Evolutionary conservation across 1,284 basidiomycete genomes (phyloP).

Genomic region (Phenoliferia sp.): DNA sequence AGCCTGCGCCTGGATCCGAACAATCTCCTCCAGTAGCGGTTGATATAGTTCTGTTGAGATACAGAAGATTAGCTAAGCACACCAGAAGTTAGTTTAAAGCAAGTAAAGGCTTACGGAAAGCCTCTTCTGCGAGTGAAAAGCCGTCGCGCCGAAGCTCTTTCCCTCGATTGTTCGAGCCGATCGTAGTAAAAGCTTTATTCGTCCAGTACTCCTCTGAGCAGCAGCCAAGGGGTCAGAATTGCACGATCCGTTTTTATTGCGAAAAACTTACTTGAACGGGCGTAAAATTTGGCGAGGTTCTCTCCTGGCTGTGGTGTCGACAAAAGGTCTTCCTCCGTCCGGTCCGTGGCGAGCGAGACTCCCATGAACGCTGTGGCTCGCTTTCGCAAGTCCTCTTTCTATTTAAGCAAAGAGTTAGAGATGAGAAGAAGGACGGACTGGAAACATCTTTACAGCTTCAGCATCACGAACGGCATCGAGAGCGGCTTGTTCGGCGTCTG

Average conservation of each 20-base stretch:
- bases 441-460: neutral
- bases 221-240: neutral
- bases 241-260: neutral
- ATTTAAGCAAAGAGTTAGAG: neutral
- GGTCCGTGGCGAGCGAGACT: constrained; percentile 56
- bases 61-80: constrained; percentile 10
- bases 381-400: constrained; percentile 50
- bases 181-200: constrained; percentile 57
- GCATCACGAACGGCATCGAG: constrained; percentile 28
- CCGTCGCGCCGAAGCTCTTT: constrained; percentile 75
- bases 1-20: constrained; percentile 75
- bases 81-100: neutral
- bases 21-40: constrained; percentile 72
- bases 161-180: constrained; percentile 60
- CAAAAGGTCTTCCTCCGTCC: constrained; percentile 62
- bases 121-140: constrained; percentile 64
- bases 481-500: constrained; percentile 35
- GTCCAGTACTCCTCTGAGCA: constrained; percentile 71
- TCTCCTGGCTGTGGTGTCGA: constrained; percentile 87
- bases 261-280: constrained; percentile 59
- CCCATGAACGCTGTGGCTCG: constrained; percentile 69
- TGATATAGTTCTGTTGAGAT: constrained; percentile 58
- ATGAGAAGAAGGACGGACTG: neutral
- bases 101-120: constrained; percentile 53
- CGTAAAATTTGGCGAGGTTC: constrained; percentile 76